Evolutionary conservation across 2,329 filamentous ascomycete genomes (phyloP), one percentile per base, ranked within the genome.

Genomic region (Decorospora gaudefroyi): DNA sequence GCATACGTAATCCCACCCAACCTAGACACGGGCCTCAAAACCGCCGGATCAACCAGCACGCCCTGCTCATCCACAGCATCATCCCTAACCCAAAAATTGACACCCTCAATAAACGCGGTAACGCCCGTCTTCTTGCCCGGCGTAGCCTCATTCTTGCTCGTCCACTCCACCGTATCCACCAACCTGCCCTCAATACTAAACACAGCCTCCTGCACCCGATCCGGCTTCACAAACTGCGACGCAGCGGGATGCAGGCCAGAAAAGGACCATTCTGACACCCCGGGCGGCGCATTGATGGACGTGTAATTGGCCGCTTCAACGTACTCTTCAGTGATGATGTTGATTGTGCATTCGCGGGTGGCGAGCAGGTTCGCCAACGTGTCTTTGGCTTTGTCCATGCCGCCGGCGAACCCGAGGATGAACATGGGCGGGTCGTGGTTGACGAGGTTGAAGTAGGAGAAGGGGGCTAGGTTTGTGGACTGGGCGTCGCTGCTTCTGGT

Each of bases 381-480:
- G 69, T 96, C 91, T 71, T 96, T 96, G 13, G 86, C 82, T 3
- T 74, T 70, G 15, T 78, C 75, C 41, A 78, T 72, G 1, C 78
- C 78, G 1, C 79, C 81, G 0, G 77, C 74, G 46, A 84, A 82
- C 0, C 83, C 82, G 4, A 86, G 74, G 6, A 82, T 79, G 69
- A 96, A 95, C 29, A 95, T 76, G 0, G 91, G 91, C 4, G 91
- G 92, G 66, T 96, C 91, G 67, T 93, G 87, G 69, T 83, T 84
- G 55, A 96, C 78, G 51, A 96, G 72, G 67, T 90, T 86, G 68
- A 90, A 90, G 75, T 93, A 96, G 64, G 82, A 87, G 70, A 93
- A 96, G 0, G 90, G 91, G 0, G 91, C 89, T 2, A 96, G 78
- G 72, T 96, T 97, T 11, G 81, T 82, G 18, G 73, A 76, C 37